Evolutionary conservation across 2,329 filamentous ascomycete species (phyloP), one percentile per base, ranked within the genome.

Genomic region (Fusarium ambrosium): DNA sequence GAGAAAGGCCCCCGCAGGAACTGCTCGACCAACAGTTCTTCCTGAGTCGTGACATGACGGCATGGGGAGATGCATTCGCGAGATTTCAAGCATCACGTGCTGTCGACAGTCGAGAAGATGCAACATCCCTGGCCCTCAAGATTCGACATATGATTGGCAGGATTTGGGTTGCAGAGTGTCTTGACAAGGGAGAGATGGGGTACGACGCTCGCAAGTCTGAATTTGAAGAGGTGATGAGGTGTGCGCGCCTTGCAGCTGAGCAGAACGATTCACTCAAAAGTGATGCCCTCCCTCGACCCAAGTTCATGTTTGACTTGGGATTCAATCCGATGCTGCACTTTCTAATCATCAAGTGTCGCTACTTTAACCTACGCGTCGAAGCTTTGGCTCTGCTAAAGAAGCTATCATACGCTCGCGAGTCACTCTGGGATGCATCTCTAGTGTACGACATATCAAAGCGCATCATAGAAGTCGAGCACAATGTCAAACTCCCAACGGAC

Each of bases 261-360:
- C 62, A 29, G 8, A 55, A 39, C 6, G 61, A 58, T 8, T 13
- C 13, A 1, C 45, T 34, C 1, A 27, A 8, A 1, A 29, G 27
- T 6, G 27, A 34, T 3, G 24, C 56, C 6, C 43, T 7, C 8
- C 37, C 11, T 2, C 61, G 63, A 2, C 41, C 79, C 13, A 82
- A 78, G 39, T 86, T 86, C 71, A 82, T 78, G 27, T 85, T 86
- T n/a, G 83, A 85, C 66, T 82, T 83, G 74, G 85, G 84, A 0
- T 85, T 82, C 34, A 74, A 80, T 4, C 82, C 85, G 0, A 70
- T 83, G 11, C 78, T 86, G 11, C 83, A 81, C 59, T 85, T 83
- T 43, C 73, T 84, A 8, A 74, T 81, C 2, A 74, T 82, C 34
- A 85, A 84, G 66, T 86, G 85, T 45, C 83, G 85, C 0, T 79